Conservation (phyloP, 306 rosid species). For the Sicyos baderoa region DNA sequence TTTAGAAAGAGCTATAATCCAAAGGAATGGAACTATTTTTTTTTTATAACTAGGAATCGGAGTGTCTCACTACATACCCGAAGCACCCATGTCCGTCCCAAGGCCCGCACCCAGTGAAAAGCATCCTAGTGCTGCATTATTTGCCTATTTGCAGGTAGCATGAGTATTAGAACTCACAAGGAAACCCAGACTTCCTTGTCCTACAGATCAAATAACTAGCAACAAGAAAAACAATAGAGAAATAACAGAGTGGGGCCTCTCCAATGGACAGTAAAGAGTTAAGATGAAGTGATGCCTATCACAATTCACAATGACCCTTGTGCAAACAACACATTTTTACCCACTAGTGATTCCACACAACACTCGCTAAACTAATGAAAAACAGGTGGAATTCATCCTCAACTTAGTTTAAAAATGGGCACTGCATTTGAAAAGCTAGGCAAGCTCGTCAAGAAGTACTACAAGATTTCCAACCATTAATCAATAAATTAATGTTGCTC, state of each 20-base stretch:
- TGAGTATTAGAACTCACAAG: neutral
- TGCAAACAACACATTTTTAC: neutral
- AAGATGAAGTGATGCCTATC: neutral
- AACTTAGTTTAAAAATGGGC: neutral
- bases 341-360: neutral
- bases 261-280: neutral
- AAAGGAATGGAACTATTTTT: neutral
- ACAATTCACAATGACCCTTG: neutral
- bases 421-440: neutral
- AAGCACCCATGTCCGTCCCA: no score
- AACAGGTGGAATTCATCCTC: neutral
- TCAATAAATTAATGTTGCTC: neutral
- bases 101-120: no score
- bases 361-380: neutral
- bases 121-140: neutral
- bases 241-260: neutral
- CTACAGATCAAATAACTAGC: neutral
- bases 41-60: no score
- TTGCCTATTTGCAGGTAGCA: neutral
- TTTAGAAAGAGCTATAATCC: neutral
- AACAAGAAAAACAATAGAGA: neutral
- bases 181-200: neutral
- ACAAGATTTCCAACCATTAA: neutral
- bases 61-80: no score
- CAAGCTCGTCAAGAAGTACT: neutral